Percentiles rank a stretch among this genome's conserved stretches.
Conservation (phyloP, 2,329 filamentous ascomycete genomes). For the Botrytis squamosa region DNA sequence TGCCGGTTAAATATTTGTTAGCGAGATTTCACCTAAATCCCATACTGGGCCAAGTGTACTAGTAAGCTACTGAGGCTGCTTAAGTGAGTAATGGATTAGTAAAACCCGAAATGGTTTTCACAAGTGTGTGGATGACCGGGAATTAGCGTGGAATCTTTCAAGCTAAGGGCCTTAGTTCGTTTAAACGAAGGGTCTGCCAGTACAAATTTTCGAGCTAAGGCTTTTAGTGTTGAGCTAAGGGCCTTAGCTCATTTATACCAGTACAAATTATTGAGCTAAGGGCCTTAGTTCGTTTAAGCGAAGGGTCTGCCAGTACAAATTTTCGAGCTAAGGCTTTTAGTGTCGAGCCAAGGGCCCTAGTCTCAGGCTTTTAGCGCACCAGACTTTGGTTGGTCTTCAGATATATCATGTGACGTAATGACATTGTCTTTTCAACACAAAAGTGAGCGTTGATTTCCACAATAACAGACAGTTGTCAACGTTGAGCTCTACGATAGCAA, state of each 20-base stretch:
- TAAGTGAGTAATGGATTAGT: background rate
- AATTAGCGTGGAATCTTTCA: background rate
- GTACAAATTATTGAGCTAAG: too few species aligned
- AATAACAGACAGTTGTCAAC: too few species aligned
- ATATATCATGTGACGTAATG: background rate
- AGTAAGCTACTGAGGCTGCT: background rate
- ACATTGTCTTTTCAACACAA: background rate
- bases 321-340: too few species aligned
- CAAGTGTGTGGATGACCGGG: background rate
- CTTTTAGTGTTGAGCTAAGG: too few species aligned
- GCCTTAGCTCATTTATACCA: too few species aligned
- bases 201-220: too few species aligned
- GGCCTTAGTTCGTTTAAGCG: background rate
- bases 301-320: background rate
- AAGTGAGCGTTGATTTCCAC: background rate
- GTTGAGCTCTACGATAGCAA: background rate
- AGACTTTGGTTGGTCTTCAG: background rate
- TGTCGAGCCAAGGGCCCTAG: too few species aligned
- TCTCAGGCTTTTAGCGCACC: background rate
- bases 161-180: background rate
- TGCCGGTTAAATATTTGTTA: background rate
- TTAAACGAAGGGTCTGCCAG: background rate
- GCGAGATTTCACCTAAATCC: background rate
- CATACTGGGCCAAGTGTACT: background rate
- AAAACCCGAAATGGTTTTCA: background rate